phyloP scores from a whole-genome alignment of 2,329 filamentous ascomycete genomes.

The Xylaria sp. region DNA sequence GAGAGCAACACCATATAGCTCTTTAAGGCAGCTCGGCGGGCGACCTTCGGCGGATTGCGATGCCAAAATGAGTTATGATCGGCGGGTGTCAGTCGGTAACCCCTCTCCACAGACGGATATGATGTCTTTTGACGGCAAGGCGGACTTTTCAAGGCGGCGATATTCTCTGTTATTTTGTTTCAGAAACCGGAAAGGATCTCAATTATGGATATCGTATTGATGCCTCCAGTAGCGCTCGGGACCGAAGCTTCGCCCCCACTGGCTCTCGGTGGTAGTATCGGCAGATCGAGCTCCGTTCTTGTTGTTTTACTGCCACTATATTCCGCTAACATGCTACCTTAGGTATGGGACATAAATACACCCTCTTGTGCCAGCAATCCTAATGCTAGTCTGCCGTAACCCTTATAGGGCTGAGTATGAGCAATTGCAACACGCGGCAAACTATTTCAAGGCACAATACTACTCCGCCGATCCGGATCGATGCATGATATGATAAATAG shows the following conservation, averaged over 20 bases:
- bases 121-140: not conserved
- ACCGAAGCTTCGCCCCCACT: not conserved
- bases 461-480: too few species aligned
- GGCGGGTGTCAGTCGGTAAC: not conserved
- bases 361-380: not conserved
- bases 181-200: not conserved
- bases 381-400: not conserved
- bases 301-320: not conserved
- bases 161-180: not conserved
- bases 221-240: not conserved
- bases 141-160: not conserved
- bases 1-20: slow-evolving; percentile 11
- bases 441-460: too few species aligned
- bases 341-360: not conserved
- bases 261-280: not conserved
- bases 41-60: slow-evolving; percentile 15
- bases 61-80: slow-evolving; percentile 22
- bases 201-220: not conserved
- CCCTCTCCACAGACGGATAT: not conserved
- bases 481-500: too few species aligned
- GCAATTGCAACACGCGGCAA: not conserved
- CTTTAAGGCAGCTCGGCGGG: slow-evolving; percentile 23
- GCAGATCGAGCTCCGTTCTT: not conserved
- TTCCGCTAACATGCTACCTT: not conserved
- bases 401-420: not conserved